These are phyloP conservation scores for Paecilomyces formosus DNA, from an alignment of 2,329 filamentous ascomycete genomes.

Conservation along the genomic window DNA sequence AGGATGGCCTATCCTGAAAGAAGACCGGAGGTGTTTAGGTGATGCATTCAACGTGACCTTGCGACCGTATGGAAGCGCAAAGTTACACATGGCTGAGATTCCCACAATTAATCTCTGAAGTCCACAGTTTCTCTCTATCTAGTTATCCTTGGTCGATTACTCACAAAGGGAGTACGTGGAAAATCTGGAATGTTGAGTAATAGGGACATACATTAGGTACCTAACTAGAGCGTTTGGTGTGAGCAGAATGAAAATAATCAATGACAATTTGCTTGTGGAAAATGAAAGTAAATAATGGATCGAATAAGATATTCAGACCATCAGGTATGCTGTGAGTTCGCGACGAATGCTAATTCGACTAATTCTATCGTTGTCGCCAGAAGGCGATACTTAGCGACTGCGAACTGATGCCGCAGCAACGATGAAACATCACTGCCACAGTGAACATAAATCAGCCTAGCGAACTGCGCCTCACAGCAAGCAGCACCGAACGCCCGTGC, in stretches of 20 bases:
- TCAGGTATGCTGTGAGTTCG: too few relatives aligned
- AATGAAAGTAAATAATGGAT: too few relatives aligned
- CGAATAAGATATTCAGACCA: too few relatives aligned
- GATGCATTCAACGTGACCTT: slow-evolving; percentile 29
- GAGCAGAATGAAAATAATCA: too few relatives aligned
- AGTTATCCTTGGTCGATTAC: too few relatives aligned
- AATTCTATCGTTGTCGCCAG: neutral
- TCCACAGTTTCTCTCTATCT: too few relatives aligned
- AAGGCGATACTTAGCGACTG: neutral
- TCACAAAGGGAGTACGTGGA: neutral
- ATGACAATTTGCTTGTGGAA: too few relatives aligned
- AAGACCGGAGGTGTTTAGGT: slow-evolving; percentile 26
- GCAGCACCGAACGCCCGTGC: neutral
- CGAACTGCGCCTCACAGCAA: neutral
- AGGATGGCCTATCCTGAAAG: slow-evolving; percentile 21
- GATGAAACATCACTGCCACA: neutral
- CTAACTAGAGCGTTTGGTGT: too few relatives aligned
- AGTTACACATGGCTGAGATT: slow-evolving; percentile 41
- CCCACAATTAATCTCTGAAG: slow-evolving; percentile 14
- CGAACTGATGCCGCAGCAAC: neutral
- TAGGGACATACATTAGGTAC: too few relatives aligned
- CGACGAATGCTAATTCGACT: too few relatives aligned
- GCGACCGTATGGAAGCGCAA: slow-evolving; percentile 41
- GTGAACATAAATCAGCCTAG: neutral
- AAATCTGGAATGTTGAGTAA: neutral